Evolutionary conservation across 192 early-diverging fungal species (phyloP), one percentile per base, ranked within the genome.

Genomic region (Umbelopsis sp.): DNA sequence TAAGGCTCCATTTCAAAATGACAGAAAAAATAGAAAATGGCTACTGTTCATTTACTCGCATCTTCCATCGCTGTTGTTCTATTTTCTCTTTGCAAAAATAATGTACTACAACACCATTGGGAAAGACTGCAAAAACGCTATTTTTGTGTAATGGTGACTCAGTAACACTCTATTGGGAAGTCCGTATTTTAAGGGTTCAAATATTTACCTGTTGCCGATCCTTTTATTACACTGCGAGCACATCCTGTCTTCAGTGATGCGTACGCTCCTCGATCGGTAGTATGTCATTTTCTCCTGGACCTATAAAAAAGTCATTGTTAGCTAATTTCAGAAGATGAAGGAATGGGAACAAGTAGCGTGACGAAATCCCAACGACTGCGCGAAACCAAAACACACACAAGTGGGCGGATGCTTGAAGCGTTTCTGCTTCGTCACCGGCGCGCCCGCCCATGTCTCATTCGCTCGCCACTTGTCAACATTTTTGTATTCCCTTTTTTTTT

Each of bases 61-160:
- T 49, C 46, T 79, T 79, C 73, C 77, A 74, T 50, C 69, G 74
- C 11, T 71, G 72, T 27, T 80, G 70, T 41, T 80, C 78, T 25
- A 76, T 76, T 47, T 81, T 80, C 41, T 88, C 87, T 69, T 88
- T 88, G 72, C 92, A 94, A 53, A 85, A 89, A 64, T 90, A 88
- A 81, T 94, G 92, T 5, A 92, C 86, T 10, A 94, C 85, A 4
- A 86, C 81, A 15, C 89, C 89, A 65, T 89, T 85, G 2, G 91
- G 89, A 75, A 88, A 91, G 2, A 84, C 85, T 3, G 91, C 91
- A 80, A 94, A 92, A 4, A 91, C 92, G 68, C 89, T 90, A 72
- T 20, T 51, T 51, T 51, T 51, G 50, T 51, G 30, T 30, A 11
- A 58, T 33, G 53, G 48, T 49, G 48, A 49, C 9, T 49, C 48